Evolutionary conservation across 768 basidiomycete species (phyloP).

Genomic region (Serendipita sp.): DNA sequence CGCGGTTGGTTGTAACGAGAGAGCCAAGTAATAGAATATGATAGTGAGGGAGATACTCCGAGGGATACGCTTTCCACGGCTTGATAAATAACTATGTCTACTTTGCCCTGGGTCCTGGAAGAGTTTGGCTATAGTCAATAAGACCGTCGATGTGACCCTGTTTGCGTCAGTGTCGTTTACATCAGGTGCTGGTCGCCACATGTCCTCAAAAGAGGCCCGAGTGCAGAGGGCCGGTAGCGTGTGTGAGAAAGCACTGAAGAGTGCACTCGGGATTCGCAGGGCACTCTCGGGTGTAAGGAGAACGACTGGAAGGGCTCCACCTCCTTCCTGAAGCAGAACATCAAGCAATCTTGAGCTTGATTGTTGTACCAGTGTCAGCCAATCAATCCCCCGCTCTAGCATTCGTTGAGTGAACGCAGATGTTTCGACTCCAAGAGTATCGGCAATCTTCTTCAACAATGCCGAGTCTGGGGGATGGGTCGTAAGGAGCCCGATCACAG

Average conservation of each 20-base stretch:
- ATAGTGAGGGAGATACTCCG: constrained; percentile 24
- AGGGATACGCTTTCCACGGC: constrained; percentile 17
- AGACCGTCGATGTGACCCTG: constrained; percentile 23
- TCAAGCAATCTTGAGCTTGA: constrained; percentile 21
- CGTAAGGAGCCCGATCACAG: constrained; percentile 21
- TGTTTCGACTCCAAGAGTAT: constrained; percentile 13
- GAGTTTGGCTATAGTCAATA: constrained; percentile 30
- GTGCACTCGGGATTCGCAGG: constrained; percentile 19
- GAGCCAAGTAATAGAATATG: constrained; percentile 31
- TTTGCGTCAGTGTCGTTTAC: constrained; percentile 16
- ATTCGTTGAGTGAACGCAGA: constrained; percentile 16
- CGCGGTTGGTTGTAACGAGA: constrained; percentile 28
- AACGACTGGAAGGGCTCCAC: constrained; percentile 26
- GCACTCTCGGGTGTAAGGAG: constrained; percentile 28
- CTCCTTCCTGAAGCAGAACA: constrained; percentile 21
- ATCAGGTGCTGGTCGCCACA: constrained; percentile 12
- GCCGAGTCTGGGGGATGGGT: constrained; percentile 15
- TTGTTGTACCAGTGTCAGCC: constrained; percentile 21
- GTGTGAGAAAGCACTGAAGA: constrained; percentile 24
- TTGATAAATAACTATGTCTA: constrained; percentile 9
- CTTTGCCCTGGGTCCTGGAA: constrained; percentile 18
- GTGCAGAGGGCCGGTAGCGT: constrained; percentile 21
- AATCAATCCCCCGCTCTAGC: constrained; percentile 21
- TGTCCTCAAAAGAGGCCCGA: constrained; percentile 6
- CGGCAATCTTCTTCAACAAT: constrained; percentile 14